Evolutionary conservation across 345 rosid genomes (phyloP).

Genomic region (Melastoma malabathricum): DNA sequence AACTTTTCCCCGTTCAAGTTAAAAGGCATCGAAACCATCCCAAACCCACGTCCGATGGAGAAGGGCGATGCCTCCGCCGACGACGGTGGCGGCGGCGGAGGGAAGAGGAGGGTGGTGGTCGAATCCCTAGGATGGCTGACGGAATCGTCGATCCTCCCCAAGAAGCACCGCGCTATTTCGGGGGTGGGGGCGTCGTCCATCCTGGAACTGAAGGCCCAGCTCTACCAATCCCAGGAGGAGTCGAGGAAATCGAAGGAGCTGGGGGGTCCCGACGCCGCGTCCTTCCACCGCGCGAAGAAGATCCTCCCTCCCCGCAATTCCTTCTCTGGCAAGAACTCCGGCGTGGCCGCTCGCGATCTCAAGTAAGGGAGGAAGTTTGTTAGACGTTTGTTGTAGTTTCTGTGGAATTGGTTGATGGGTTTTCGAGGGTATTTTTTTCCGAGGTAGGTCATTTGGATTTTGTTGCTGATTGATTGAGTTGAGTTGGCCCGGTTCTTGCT

Average conservation of each 20-base stretch:
- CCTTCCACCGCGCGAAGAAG: conserved; percentile 72
- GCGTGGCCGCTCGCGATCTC: conserved; percentile 62
- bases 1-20: too few relatives aligned
- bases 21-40: too few relatives aligned
- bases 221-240: conserved; percentile 79
- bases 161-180: conserved; percentile 69
- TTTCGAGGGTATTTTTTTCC: too few relatives aligned
- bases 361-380: conserved; percentile 26
- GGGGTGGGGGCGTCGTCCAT: conserved; percentile 87
- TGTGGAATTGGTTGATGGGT: too few relatives aligned
- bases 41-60: too few relatives aligned
- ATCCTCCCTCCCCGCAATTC: conserved; percentile 32
- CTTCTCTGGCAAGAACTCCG: conserved; percentile 59
- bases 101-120: conserved; percentile 45
- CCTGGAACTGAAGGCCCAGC: conserved; percentile 83
- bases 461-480: too few relatives aligned
- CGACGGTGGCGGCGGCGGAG: background rate
- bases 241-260: conserved; percentile 52
- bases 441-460: too few relatives aligned
- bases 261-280: conserved; percentile 29
- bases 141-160: conserved; percentile 84
- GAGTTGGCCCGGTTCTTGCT: too few relatives aligned
- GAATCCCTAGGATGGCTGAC: conserved; percentile 96
- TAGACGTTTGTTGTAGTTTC: too few relatives aligned
- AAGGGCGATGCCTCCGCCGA: too few relatives aligned